Conservation (phyloP, 352 stramenopile genomes). For the Pythium aristosporum region DNA sequence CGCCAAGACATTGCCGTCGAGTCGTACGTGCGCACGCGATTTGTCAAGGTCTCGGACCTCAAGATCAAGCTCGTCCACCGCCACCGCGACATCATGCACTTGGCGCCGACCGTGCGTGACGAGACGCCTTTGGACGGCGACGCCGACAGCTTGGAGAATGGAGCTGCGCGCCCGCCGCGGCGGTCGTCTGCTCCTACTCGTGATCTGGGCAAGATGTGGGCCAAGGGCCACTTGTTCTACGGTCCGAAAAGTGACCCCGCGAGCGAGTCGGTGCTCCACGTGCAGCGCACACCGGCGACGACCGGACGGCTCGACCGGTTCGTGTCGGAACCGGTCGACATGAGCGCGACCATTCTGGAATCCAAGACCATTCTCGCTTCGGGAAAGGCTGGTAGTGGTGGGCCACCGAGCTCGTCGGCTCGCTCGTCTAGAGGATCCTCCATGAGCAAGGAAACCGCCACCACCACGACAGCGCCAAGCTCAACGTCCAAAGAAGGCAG, state of each 20-base stretch:
- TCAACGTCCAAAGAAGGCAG: slow-evolving; percentile 25
- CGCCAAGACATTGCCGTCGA: slow-evolving; percentile 67
- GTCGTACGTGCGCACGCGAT: slow-evolving; percentile 57
- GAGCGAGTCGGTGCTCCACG: slow-evolving; percentile 60
- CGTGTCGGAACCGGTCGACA: slow-evolving; percentile 57
- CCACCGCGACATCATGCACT: slow-evolving; percentile 56
- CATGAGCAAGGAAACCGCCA: background rate
- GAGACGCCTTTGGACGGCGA: slow-evolving; percentile 14
- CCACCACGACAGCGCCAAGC: slow-evolving; percentile 4
- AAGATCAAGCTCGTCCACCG: slow-evolving; percentile 68
- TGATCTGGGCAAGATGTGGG: slow-evolving; percentile 38
- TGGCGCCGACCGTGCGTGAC: slow-evolving; percentile 31
- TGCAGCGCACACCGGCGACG: slow-evolving; percentile 29
- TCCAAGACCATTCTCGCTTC: slow-evolving; percentile 56
- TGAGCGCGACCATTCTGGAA: slow-evolving; percentile 52
- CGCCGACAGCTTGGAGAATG: slow-evolving; percentile 15
- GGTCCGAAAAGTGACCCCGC: slow-evolving; percentile 60
- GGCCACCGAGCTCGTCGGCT: background rate
- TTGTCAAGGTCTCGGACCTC: slow-evolving; percentile 60
- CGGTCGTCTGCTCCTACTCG: background rate
- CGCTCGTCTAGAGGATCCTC: slow-evolving; percentile 3
- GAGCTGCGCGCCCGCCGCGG: background rate
- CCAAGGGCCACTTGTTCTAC: slow-evolving; percentile 64
- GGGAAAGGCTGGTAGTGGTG: background rate
- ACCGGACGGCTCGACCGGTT: slow-evolving; percentile 46